These are phyloP conservation scores for Metschnikowia colocasiae DNA, from an alignment of 805 yeast genomes.

Conservation along the genomic window DNA sequence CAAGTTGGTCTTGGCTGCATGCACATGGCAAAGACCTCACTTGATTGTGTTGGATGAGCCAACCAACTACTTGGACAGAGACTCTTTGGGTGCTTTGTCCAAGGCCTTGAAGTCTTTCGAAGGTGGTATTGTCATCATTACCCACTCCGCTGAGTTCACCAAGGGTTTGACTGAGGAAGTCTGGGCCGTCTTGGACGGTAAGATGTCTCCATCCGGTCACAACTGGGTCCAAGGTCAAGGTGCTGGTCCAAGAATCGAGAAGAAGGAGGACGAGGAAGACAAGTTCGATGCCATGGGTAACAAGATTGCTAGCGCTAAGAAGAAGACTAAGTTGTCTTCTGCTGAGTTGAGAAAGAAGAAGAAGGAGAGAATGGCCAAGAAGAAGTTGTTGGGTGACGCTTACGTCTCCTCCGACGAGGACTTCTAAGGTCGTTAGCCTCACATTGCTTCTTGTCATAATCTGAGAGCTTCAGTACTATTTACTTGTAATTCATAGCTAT, in stretches of 20 bases:
- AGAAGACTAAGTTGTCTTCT: slow-evolving; percentile 96
- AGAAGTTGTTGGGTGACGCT: slow-evolving; percentile 99
- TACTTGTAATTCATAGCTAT: slow-evolving; percentile 19
- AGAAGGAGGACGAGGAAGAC: slow-evolving; percentile 90
- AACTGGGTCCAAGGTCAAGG: slow-evolving; percentile 99
- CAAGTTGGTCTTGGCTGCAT: slow-evolving; percentile 98
- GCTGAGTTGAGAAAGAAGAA: slow-evolving; percentile 99
- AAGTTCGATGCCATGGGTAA: slow-evolving; percentile 99
- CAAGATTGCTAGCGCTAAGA: slow-evolving; percentile 95
- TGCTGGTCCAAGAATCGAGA: slow-evolving; percentile 98
- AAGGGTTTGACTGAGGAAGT: slow-evolving; percentile 99
- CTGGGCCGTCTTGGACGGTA: slow-evolving; percentile 99
- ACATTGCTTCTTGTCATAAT: slow-evolving; percentile 8
- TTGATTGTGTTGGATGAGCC: slow-evolving; percentile 99
- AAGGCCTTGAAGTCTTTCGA: slow-evolving; percentile 98
- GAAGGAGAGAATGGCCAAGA: slow-evolving; percentile 99
- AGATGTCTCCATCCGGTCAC: slow-evolving; percentile 99
- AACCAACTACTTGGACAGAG: slow-evolving; percentile 98
- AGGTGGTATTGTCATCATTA: slow-evolving; percentile 99
- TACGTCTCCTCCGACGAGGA: slow-evolving; percentile 94
- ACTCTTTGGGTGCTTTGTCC: slow-evolving; percentile 98
- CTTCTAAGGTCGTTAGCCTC: slow-evolving; percentile 25
- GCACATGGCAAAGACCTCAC: slow-evolving; percentile 99
- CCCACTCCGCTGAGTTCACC: slow-evolving; percentile 99
- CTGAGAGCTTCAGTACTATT: slow-evolving; percentile 12